Conservation (phyloP, 192 early-diverging fungal species). For the Rhizophagus clarus region DNA sequence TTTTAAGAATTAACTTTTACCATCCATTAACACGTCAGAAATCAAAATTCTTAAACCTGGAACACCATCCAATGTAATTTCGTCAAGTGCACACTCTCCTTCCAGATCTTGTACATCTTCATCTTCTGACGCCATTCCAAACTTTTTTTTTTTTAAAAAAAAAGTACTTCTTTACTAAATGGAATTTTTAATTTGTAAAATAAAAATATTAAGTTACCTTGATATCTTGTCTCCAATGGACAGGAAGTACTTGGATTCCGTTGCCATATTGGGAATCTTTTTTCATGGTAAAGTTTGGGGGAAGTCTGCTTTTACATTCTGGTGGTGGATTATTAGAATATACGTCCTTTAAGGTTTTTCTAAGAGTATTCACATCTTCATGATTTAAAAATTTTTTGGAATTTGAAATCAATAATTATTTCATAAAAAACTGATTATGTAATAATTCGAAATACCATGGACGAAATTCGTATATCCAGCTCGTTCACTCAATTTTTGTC, state of each 20-base stretch:
- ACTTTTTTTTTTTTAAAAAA: slow-evolving; percentile 35
- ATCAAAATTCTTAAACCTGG: slow-evolving; percentile 79
- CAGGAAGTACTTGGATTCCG: slow-evolving; percentile 76
- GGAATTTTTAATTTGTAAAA: background rate
- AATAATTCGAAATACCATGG: slow-evolving; percentile 40
- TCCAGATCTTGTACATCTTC: slow-evolving; percentile 59
- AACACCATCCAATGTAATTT: slow-evolving; percentile 79
- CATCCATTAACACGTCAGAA: slow-evolving; percentile 82
- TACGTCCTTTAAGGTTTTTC: slow-evolving; percentile 61
- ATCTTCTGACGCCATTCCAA: slow-evolving; percentile 65
- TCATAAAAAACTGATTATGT: background rate
- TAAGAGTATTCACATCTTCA: slow-evolving; percentile 68
- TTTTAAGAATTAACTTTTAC: slow-evolving; percentile 40
- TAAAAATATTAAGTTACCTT: slow-evolving; percentile 24
- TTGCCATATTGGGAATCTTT: slow-evolving; percentile 34
- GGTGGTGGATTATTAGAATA: slow-evolving; percentile 5
- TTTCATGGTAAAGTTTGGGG: background rate
- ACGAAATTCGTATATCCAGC: slow-evolving; percentile 69
- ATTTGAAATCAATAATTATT: too few species aligned
- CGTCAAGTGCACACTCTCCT: slow-evolving; percentile 66
- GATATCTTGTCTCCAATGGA: slow-evolving; percentile 83
- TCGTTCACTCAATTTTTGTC: slow-evolving; percentile 80
- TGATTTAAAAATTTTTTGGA: background rate
- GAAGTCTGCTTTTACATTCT: background rate
- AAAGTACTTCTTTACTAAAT: background rate